Evolutionary conservation across 805 yeast genomes (phyloP), one percentile per base, ranked within the genome.

Genomic region (Hanseniaspora guilliermondii): DNA sequence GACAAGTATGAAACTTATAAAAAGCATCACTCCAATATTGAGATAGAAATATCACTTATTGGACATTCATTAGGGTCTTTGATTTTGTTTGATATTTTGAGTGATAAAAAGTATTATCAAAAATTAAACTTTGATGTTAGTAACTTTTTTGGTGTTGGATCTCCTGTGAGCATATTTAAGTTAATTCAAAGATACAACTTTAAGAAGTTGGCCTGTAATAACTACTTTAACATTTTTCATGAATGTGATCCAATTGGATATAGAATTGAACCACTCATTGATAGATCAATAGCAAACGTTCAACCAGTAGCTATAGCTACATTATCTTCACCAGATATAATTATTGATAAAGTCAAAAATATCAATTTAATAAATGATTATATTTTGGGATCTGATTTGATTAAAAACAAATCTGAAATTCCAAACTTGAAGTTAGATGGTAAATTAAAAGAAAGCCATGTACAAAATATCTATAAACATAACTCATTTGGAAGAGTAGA

Each of bases 11-110:
- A 72, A 4, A 66, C 75, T 35, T 91, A 80, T 65, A 67, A 73
- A 56, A 74, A 79, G 50, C 69, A 76, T 47, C 80, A 89, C 59
- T 94, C 95, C 0, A 67, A 73, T 19, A 86, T 85, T 66, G 71
- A 79, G n/a, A 96, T 96, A 0, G 78, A 82, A 59, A 81, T 91
- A 0, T 88, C 91, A 60, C 66, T 91, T 1, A 70, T 88, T 56
- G 97, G 96, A 1, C 98, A 91, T 66, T 91, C 97, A 0, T 70
- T 91, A 36, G 98, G 98, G 0, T 83, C 95, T 3, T 85, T 91
- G 0, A 85, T 91, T 36, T 72, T 82, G 1, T 82, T 87, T 58
- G 97, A 91, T 66, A 72, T 91, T 32, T 66, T 89, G 30, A 69
- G 81, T 9, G 59, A 64, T 2, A 52, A 55, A 12, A 35, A 55